Evolutionary conservation across 2,329 filamentous ascomycete genomes (phyloP).

Genomic region (Rhexocercosporidium sp.): DNA sequence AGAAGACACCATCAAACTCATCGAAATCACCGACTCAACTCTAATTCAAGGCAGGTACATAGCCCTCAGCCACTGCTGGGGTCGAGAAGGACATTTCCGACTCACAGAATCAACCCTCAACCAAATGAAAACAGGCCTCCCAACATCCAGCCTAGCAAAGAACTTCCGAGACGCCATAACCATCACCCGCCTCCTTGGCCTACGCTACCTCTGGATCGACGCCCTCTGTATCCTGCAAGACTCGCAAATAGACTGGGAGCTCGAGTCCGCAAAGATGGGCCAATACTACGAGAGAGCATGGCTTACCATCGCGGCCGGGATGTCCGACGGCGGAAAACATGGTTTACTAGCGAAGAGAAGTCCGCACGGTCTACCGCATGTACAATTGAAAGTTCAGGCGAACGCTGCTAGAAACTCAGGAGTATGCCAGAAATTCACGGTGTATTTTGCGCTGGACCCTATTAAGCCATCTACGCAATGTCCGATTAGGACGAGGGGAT

Average conservation of each 20-base stretch:
- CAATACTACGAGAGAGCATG: conserved; percentile 9
- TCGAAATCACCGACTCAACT: neutral
- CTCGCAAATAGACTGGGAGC: neutral
- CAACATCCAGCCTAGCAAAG: neutral
- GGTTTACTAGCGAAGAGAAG: conserved; percentile 4
- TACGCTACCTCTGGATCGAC: conserved; percentile 13
- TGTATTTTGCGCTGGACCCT: neutral
- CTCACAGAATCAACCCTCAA: neutral
- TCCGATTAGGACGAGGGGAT: conserved; percentile 6
- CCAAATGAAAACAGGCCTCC: neutral
- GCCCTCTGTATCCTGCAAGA: conserved; percentile 15
- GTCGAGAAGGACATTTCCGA: neutral
- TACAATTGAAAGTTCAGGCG: neutral
- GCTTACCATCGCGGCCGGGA: conserved; percentile 4
- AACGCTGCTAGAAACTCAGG: neutral
- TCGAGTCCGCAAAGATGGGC: conserved; percentile 6
- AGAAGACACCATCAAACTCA: neutral
- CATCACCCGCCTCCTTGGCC: neutral
- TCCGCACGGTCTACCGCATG: neutral
- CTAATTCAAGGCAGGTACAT: neutral
- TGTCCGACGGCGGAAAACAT: conserved; percentile 1
- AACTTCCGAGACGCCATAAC: conserved; percentile 12
- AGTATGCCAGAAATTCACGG: neutral
- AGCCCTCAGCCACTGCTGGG: conserved; percentile 13
- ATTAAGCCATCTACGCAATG: conserved; percentile 3